Conservation (phyloP, 208 protist species). For the Crithidia sp. region DNA sequence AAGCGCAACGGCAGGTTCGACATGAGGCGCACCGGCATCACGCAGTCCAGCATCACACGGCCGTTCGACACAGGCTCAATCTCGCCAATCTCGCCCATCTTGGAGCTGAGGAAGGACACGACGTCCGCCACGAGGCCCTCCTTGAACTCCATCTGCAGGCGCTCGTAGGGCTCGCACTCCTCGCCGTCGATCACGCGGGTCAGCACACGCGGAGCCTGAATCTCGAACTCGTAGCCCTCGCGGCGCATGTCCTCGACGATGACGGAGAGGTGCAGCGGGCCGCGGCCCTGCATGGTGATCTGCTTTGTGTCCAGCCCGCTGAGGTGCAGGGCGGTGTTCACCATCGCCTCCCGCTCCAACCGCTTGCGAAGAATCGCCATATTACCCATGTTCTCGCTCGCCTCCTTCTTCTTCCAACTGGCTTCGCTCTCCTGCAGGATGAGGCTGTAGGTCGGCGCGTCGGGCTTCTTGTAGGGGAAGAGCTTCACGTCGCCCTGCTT, state of each 20-base stretch:
- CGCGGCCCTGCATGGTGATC: conserved; percentile 92
- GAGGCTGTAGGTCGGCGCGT: conserved; percentile 95
- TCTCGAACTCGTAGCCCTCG: conserved; percentile 96
- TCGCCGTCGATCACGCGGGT: conserved; percentile 80
- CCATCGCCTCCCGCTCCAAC: conserved; percentile 91
- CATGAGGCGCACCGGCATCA: conserved; percentile 91
- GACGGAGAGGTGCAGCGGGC: conserved; percentile 97
- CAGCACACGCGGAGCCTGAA: conserved; percentile 94
- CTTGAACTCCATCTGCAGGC: conserved; percentile 83
- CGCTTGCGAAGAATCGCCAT: conserved; percentile 74
- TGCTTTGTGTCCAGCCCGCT: conserved; percentile 47
- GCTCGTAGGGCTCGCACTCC: conserved; percentile 89
- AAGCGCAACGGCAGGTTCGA: conserved; percentile 83
- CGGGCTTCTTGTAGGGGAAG: conserved; percentile 91
- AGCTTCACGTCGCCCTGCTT: conserved; percentile 65
- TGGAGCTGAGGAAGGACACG: conserved; percentile 86
- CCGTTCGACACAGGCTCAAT: conserved; percentile 80
- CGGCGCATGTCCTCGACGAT: conserved; percentile 98
- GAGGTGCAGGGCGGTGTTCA: conserved; percentile 93
- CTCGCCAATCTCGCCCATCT: conserved; percentile 91
- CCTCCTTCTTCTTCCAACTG: conserved; percentile 92
- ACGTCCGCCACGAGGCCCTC: conserved; percentile 69
- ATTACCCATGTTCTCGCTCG: conserved; percentile 74
- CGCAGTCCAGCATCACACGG: conserved; percentile 81
- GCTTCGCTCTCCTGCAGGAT: conserved; percentile 91